These are phyloP conservation scores for Eremothecium cymbalariae DNA, from an alignment of 1,139 yeast species.

Conservation along the genomic window DNA sequence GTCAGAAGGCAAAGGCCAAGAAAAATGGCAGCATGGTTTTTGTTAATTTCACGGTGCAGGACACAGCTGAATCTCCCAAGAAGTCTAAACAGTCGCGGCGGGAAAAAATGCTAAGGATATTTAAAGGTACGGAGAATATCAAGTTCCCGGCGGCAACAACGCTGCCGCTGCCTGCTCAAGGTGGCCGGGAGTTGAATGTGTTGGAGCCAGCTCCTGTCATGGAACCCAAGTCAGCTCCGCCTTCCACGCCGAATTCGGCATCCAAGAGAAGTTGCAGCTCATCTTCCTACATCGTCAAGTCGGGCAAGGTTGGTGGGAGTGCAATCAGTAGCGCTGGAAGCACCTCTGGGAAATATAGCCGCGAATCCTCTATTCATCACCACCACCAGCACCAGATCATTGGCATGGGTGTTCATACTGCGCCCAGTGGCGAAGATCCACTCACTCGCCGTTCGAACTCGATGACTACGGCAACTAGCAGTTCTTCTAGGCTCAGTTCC, in stretches of 20 bases:
- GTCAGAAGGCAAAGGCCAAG: constrained; percentile 15
- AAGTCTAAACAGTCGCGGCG: constrained; percentile 26
- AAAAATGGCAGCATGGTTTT: constrained; percentile 28
- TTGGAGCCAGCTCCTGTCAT: constrained; percentile 1
- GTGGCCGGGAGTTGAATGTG: neutral
- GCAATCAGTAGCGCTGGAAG: constrained; percentile 5
- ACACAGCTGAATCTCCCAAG: constrained; percentile 15
- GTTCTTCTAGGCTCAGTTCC: constrained; percentile 22
- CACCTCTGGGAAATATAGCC: neutral
- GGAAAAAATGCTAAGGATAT: constrained; percentile 26
- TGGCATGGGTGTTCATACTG: too few relatives aligned
- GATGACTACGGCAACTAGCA: constrained; percentile 11
- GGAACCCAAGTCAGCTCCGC: constrained; percentile 9
- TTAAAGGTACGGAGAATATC: constrained; percentile 14
- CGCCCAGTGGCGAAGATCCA: neutral
- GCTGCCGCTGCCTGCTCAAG: neutral
- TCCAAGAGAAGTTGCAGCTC: constrained; percentile 24
- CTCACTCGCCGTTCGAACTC: constrained; percentile 5
- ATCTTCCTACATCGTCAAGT: constrained; percentile 20
- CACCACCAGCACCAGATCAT: too few relatives aligned
- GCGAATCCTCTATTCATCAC: constrained; percentile 2
- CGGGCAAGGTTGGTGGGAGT: constrained; percentile 11
- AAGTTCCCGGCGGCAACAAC: too few relatives aligned
- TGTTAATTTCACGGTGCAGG: constrained; percentile 31
- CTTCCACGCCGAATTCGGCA: constrained; percentile 8